These are phyloP conservation scores for Micractinium sp. DNA, from an alignment of 139 green algal species.

Conservation along the genomic window DNA sequence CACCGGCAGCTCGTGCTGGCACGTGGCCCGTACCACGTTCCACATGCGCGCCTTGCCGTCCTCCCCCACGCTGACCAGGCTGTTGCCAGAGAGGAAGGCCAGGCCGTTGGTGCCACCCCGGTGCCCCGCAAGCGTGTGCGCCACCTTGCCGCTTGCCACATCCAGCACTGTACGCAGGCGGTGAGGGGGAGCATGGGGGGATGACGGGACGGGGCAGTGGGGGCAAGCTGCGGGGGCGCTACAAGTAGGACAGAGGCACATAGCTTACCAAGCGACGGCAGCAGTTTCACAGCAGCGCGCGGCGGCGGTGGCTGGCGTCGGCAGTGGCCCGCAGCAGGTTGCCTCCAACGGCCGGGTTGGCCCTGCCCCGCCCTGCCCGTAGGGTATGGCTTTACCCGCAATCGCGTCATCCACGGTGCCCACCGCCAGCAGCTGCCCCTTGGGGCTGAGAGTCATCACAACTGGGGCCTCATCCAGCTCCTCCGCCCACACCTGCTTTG, in stretches of 20 bases:
- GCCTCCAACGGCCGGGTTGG: too few relatives aligned
- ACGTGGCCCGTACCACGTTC: conserved; percentile 17
- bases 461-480: conserved; percentile 28
- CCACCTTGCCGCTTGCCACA: conserved; percentile 14
- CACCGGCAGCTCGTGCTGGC: conserved; percentile 22
- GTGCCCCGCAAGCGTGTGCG: conserved; percentile 25
- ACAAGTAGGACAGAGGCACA: neutral
- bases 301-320: too few relatives aligned
- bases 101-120: conserved; percentile 37
- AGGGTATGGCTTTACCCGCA: neutral
- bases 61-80: conserved; percentile 33
- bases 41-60: conserved; percentile 34
- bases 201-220: neutral
- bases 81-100: conserved; percentile 32
- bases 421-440: conserved; percentile 35
- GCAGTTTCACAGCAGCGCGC: neutral
- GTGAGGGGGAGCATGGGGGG: neutral
- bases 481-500: conserved; percentile 3
- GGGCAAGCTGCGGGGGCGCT: neutral
- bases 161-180: conserved; percentile 1
- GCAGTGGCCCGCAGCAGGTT: neutral
- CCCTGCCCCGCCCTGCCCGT: neutral
- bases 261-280: neutral
- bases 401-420: conserved; percentile 31
- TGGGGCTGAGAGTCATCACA: conserved; percentile 16